Evolutionary conservation across 495 filamentous ascomycete species (phyloP), one percentile per base, ranked within the genome.

Genomic region (Neurospora tetrasperma): DNA sequence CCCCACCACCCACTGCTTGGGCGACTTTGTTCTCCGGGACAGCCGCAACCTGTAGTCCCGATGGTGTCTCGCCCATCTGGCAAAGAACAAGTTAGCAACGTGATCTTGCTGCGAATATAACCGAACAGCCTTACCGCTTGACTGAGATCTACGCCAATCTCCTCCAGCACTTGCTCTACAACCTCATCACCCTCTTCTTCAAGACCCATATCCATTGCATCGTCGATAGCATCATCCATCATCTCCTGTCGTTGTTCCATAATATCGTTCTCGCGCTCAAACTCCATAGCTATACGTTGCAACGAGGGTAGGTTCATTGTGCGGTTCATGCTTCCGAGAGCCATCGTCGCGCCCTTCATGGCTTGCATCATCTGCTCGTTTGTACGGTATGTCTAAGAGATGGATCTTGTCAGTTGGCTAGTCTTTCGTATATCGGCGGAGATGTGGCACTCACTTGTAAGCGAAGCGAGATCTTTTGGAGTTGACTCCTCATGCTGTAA

Each of bases 291-390:
- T 80, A 99, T 98, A 70, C 96, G 89, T 80, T 98, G 96, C 46
- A 99, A 83, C 14, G 92, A 93, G 3, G 96, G 96, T 11, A 99
- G 89, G 80, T 98, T 98, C 96, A 99, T 98, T 70, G 91, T 92
- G 48, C 91, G 87, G 81, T 99, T 99, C 96, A 99, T 99, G 80
- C 90, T 94, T 12, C 94, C 93, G 16, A 99, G 86, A 3, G 97
- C 89, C 78, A 90, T 88, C 0, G 96, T 98, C 5, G 96, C 96
- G 70, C 96, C 96, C 79, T 97, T 98, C 96, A 98, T 99, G 6
- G 94, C 94, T 80, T 97, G 93, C 94, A 97, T 97, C 96, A 99
- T 99, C 82, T 97, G 94, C 80, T 99, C 96, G 83, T 99, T 98
- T 77, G 94, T 97, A 69, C 96, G 90, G 44, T 98, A 94, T 42